These are phyloP conservation scores for Aegilops tauschii DNA, from an alignment of 176 grass and related monocot genomes.

Conservation along the genomic window DNA sequence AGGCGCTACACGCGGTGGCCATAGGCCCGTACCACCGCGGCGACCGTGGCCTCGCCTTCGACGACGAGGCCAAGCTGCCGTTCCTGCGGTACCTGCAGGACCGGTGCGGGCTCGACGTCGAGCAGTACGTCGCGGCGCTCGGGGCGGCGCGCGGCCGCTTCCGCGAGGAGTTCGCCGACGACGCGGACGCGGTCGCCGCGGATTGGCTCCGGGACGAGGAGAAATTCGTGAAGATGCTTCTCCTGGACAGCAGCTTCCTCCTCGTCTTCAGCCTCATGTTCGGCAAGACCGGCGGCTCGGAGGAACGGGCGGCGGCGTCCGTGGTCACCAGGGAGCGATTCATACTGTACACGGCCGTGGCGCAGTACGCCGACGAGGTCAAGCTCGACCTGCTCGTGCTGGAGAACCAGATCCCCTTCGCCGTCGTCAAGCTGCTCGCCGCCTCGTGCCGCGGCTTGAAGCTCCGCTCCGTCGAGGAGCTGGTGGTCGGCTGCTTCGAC, in stretches of 20 bases:
- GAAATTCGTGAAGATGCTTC: conserved; percentile 45
- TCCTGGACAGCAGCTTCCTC: conserved; percentile 47
- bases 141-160: neutral
- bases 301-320: neutral
- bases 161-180: conserved; percentile 14
- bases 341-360: conserved; percentile 27
- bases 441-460: conserved; percentile 5
- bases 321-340: conserved; percentile 9
- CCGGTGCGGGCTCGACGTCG: neutral
- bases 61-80: conserved; percentile 36
- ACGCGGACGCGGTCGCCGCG: neutral
- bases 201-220: neutral
- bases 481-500: conserved; percentile 35
- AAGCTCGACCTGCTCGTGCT: conserved; percentile 47
- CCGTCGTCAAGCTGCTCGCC: conserved; percentile 33
- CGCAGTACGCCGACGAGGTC: conserved; percentile 32
- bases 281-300: neutral
- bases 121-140: neutral
- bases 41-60: neutral
- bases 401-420: conserved; percentile 47
- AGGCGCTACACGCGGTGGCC: conserved; percentile 27
- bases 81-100: conserved; percentile 34
- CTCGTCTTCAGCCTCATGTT: conserved; percentile 29
- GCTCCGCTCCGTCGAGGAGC: conserved; percentile 15
- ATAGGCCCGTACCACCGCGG: conserved; percentile 47